These are phyloP conservation scores for Pisolithus microcarpus DNA, from an alignment of 768 basidiomycete genomes.

Conservation along the genomic window DNA sequence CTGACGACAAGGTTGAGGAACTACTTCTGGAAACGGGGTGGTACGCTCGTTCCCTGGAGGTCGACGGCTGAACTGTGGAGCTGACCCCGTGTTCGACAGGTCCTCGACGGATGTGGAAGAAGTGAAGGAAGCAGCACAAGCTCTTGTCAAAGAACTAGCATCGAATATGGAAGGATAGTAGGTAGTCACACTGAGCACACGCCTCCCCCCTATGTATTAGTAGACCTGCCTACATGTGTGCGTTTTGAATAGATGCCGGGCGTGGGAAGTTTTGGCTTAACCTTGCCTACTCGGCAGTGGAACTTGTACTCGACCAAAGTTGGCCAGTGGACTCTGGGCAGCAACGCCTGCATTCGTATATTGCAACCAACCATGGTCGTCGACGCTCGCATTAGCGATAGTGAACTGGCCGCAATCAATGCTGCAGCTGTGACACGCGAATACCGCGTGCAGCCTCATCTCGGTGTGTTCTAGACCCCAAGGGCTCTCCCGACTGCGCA, in stretches of 20 bases:
- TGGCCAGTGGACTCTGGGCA: conserved; percentile 6
- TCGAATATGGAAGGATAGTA: conserved; percentile 23
- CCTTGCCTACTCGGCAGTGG: conserved; percentile 1
- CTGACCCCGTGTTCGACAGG: conserved; percentile 35
- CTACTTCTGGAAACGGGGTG: conserved; percentile 77
- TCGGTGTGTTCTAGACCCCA: conserved; percentile 47
- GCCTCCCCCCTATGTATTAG: not conserved
- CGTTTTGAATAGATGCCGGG: conserved; percentile 3
- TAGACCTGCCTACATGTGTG: not conserved
- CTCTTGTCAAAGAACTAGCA: conserved; percentile 34
- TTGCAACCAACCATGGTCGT: conserved; percentile 27
- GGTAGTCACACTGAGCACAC: not conserved
- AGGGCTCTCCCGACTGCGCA: conserved; percentile 2
- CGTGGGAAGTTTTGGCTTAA: conserved; percentile 17
- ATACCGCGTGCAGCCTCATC: conserved; percentile 82
- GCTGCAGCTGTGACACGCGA: conserved; percentile 85
- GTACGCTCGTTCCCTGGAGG: conserved; percentile 34
- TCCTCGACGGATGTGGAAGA: conserved; percentile 35
- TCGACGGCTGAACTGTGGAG: conserved; percentile 12
- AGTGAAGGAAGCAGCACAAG: conserved; percentile 35
- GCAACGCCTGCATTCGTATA: not conserved
- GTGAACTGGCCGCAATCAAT: conserved; percentile 72
- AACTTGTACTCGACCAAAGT: not conserved
- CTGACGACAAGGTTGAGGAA: conserved; percentile 54
- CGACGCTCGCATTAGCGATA: conserved; percentile 60